Base-by-base conservation (phyloP, 2,329 filamentous ascomycete species). In the Sporothrix sp. region DNA sequence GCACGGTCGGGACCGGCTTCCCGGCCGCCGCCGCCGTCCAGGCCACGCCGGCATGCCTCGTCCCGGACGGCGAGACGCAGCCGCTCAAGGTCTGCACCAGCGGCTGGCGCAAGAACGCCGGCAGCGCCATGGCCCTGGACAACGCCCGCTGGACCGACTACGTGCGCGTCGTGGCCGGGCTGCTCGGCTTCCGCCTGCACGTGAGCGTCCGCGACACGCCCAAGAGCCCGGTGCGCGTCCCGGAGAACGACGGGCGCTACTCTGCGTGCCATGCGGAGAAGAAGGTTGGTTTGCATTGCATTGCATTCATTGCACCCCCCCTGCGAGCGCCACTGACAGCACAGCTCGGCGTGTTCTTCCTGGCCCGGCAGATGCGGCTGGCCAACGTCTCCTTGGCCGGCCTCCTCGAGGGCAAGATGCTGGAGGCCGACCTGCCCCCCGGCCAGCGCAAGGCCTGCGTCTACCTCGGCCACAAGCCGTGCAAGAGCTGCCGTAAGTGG, bases 261-360 rank as follows among this genome's bases (percentile, higher is more conserved):
- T 9, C 25, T 2, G 54, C 56, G 0, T 57, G 56, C 35, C 56
- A 57, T 6, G 50, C 51, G 0, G 56, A 57, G 28, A 57, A 57
- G 18, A 57, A 56, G 47, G 55, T 55, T 9, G 23, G 33, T 21
- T 11, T 30, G 1, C 14, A 21, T 30, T 7, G n/a, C 21, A 7
- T 8, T 8, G 6, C 5, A 10, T 21, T 16, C 4, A 14, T 21
- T 32, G 7, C 32, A 10, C 1, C 11, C 2, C 11, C 10, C n/a
- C 10, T 21, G 4, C 11, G 20, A 20, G 21, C 23, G 9, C 7
- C 2, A 42, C n/a, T 20, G 3, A 35, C 2, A n/a, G n/a, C n/a
- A n/a, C 7, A 57, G 56, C 35, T 57, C 3, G 50, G 40, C 7
- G 36, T 56, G 0, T 57, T 25, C 10, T 56, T 56, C 5, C 39